Percentiles rank a stretch among this genome's conserved stretches.
These are phyloP conservation scores for Toxicodendron radicans DNA, from an alignment of 345 rosid species.

Conservation along the genomic window DNA sequence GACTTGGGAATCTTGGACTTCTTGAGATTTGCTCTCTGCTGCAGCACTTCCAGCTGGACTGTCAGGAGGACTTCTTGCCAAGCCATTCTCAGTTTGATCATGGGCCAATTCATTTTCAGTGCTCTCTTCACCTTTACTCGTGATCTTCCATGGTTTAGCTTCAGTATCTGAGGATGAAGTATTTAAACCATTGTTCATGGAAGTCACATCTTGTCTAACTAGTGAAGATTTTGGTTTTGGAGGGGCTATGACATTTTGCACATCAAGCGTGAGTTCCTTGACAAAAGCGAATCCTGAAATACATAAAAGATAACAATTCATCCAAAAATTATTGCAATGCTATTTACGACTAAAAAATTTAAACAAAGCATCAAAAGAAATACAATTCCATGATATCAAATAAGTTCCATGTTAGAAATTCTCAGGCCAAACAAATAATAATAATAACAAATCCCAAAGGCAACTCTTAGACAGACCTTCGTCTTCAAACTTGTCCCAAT, in stretches of 20 bases:
- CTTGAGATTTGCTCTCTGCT: slow-evolving; percentile 45
- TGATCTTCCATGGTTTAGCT: slow-evolving; percentile 44
- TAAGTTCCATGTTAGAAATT: slow-evolving; percentile 13
- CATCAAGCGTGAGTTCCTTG: slow-evolving; percentile 94
- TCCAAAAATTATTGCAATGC: neutral
- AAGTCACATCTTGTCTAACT: slow-evolving; percentile 35
- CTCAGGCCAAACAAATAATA: slow-evolving; percentile 9
- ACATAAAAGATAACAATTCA: slow-evolving; percentile 18
- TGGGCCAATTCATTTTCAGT: slow-evolving; percentile 57
- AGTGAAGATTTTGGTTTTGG: slow-evolving; percentile 65
- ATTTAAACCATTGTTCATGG: slow-evolving; percentile 31
- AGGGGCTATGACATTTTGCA: slow-evolving; percentile 80
- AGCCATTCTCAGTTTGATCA: slow-evolving; percentile 44
- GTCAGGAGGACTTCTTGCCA: slow-evolving; percentile 37
- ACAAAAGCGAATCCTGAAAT: slow-evolving; percentile 74
- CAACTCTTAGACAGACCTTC: slow-evolving; percentile 57
- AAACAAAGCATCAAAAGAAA: slow-evolving; percentile 3
- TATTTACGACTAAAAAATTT: neutral
- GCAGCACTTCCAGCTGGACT: slow-evolving; percentile 46
- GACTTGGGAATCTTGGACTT: slow-evolving; percentile 46
- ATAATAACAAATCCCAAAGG: slow-evolving; percentile 11
- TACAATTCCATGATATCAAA: slow-evolving; percentile 7
- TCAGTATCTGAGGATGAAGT: slow-evolving; percentile 41
- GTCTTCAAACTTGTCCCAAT: slow-evolving; percentile 89
- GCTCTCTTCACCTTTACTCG: slow-evolving; percentile 39